Evolutionary conservation across 805 yeast genomes (phyloP).

Genomic region (Diddensiella santjacobensis): DNA sequence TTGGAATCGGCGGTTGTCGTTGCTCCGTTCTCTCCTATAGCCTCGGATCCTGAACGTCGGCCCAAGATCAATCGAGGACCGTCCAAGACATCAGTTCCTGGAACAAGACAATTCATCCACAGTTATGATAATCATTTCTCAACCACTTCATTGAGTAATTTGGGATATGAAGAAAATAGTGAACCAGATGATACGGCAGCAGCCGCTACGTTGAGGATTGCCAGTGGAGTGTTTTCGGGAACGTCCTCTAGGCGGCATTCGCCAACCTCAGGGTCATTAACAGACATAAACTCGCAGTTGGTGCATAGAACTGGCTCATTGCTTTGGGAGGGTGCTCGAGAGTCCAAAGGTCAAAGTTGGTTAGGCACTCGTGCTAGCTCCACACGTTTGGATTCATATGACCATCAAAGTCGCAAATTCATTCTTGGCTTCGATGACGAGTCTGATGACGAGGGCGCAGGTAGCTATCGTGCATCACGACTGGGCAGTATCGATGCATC

Average conservation of each 20-base stretch:
- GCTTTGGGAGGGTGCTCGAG: conserved; percentile 26
- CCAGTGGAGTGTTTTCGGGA: background rate
- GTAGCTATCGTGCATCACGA: background rate
- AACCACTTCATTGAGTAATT: background rate
- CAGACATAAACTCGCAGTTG: conserved; percentile 17
- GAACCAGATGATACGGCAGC: background rate
- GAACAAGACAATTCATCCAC: background rate
- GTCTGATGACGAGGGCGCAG: background rate
- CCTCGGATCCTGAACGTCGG: background rate
- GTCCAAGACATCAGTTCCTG: background rate
- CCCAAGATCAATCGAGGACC: background rate
- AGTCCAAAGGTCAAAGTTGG: conserved; percentile 24
- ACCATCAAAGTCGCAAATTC: conserved; percentile 5
- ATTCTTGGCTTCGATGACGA: conserved; percentile 7
- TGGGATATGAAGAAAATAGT: conserved; percentile 1
- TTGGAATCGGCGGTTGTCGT: background rate
- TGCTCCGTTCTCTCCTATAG: background rate
- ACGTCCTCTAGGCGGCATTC: background rate
- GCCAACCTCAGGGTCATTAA: background rate
- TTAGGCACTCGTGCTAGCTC: conserved; percentile 18
- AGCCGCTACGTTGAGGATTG: background rate
- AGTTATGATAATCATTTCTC: conserved; percentile 6
- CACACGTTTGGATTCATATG: conserved; percentile 11
- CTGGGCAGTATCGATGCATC: background rate
- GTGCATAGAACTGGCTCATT: conserved; percentile 28